phyloP scores from a whole-genome alignment of 164 flowering plant species.

The Houttuynia cordata region DNA sequence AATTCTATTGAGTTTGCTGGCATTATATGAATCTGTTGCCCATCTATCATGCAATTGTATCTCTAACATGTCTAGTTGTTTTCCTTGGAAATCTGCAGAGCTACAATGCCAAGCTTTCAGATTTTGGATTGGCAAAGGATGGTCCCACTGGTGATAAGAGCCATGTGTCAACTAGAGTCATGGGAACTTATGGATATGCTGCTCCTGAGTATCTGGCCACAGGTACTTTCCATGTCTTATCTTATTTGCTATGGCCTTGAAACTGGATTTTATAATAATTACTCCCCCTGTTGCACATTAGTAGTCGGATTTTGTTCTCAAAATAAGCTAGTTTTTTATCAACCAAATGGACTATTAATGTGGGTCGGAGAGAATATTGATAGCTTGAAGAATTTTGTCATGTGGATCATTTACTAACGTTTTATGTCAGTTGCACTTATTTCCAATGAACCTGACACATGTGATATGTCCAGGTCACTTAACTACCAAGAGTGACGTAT shows the following conservation, averaged over 20 bases:
- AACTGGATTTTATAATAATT: not conserved
- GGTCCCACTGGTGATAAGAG: constrained; percentile 72
- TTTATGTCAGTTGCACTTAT: not conserved
- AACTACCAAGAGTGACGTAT: constrained; percentile 73
- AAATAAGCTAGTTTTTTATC: too few species aligned
- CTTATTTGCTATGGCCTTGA: not conserved
- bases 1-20: not conserved
- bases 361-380: too few species aligned
- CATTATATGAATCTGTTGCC: not conserved
- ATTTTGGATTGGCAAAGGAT: constrained; percentile 87
- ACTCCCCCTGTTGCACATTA: too few species aligned
- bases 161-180: constrained; percentile 76
- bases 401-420: not conserved
- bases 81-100: constrained; percentile 23
- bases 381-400: not conserved
- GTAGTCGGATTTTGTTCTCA: too few species aligned
- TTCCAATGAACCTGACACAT: not conserved
- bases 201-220: constrained; percentile 87
- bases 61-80: not conserved
- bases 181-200: constrained; percentile 90
- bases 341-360: too few species aligned
- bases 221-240: constrained; percentile 28
- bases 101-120: constrained; percentile 72
- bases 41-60: not conserved
- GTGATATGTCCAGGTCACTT: constrained; percentile 48